These are phyloP conservation scores for Fusarium fujikuroi DNA, from an alignment of 2,329 filamentous ascomycete genomes.

Conservation along the genomic window DNA sequence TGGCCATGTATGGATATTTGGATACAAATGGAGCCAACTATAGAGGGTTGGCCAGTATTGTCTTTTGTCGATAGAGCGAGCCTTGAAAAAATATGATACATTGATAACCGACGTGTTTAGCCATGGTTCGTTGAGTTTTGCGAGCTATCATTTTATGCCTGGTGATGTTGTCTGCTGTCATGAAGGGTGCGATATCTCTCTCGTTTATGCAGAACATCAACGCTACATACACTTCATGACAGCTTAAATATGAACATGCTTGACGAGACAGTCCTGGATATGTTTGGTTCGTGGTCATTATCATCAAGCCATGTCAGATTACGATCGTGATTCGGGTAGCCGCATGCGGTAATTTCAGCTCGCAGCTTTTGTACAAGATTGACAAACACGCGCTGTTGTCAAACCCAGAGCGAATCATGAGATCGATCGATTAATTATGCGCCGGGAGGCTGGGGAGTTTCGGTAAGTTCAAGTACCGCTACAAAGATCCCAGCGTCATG, in stretches of 20 bases:
- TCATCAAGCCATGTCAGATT: background rate
- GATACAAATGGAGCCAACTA: constrained; percentile 22
- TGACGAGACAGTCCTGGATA: background rate
- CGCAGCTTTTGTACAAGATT: background rate
- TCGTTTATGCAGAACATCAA: background rate
- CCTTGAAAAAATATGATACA: constrained; percentile 22
- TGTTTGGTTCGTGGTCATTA: background rate
- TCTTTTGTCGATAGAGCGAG: constrained; percentile 26
- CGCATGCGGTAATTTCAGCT: constrained; percentile 21
- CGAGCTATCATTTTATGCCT: constrained; percentile 6
- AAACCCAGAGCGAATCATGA: constrained; percentile 22
- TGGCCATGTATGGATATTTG: constrained; percentile 21
- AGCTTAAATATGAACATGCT: background rate
- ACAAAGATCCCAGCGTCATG: constrained; percentile 36
- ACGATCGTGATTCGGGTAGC: constrained; percentile 7
- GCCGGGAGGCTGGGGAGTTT: constrained; percentile 29
- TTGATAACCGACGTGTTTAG: constrained; percentile 4
- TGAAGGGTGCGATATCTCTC: background rate
- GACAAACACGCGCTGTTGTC: constrained; percentile 13
- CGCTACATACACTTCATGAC: background rate
- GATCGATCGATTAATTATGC: constrained; percentile 32
- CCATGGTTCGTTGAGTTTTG: constrained; percentile 3
- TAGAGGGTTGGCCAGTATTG: constrained; percentile 16
- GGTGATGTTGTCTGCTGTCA: background rate
- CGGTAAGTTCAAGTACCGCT: constrained; percentile 22